Evolutionary conservation across 352 stramenopile genomes (phyloP).

Genomic region (Phytophthora uliginosa): DNA sequence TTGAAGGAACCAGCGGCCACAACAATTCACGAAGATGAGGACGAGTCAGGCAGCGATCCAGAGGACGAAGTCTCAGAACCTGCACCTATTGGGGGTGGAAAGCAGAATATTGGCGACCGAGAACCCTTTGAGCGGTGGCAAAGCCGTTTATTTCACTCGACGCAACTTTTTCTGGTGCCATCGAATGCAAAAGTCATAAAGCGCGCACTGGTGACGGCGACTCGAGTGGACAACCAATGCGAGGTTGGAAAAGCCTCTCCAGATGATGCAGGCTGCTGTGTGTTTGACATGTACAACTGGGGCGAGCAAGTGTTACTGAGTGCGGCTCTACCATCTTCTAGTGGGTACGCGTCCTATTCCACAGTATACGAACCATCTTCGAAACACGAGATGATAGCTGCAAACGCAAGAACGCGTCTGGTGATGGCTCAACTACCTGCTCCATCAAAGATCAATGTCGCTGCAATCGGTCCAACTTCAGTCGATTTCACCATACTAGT

Average conservation of each 20-base stretch:
- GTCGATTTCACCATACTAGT: slow-evolving; percentile 8
- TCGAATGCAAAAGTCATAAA: slow-evolving; percentile 42
- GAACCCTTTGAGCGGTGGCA: slow-evolving; percentile 38
- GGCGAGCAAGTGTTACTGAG: slow-evolving; percentile 52
- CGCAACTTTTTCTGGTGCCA: slow-evolving; percentile 56
- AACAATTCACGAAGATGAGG: slow-evolving; percentile 33
- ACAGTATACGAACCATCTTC: slow-evolving; percentile 34
- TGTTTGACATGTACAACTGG: slow-evolving; percentile 77
- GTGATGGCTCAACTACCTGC: slow-evolving; percentile 37
- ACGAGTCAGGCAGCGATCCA: slow-evolving; percentile 14
- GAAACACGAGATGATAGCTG: neutral
- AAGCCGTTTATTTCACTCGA: slow-evolving; percentile 50
- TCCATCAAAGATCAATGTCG: slow-evolving; percentile 18
- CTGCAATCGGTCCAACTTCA: slow-evolving; percentile 7
- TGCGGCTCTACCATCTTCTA: slow-evolving; percentile 16
- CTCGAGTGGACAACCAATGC: slow-evolving; percentile 44
- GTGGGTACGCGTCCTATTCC: slow-evolving; percentile 49
- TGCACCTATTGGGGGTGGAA: neutral
- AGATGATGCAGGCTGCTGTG: slow-evolving; percentile 57
- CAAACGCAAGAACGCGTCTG: slow-evolving; percentile 13
- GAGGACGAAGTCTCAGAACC: neutral
- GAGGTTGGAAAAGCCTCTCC: slow-evolving; percentile 42
- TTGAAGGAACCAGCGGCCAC: neutral
- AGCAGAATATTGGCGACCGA: neutral
- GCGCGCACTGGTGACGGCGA: slow-evolving; percentile 45